Evolutionary conservation across 1,284 basidiomycete genomes (phyloP).

Genomic region (Abortiporus biennis): DNA sequence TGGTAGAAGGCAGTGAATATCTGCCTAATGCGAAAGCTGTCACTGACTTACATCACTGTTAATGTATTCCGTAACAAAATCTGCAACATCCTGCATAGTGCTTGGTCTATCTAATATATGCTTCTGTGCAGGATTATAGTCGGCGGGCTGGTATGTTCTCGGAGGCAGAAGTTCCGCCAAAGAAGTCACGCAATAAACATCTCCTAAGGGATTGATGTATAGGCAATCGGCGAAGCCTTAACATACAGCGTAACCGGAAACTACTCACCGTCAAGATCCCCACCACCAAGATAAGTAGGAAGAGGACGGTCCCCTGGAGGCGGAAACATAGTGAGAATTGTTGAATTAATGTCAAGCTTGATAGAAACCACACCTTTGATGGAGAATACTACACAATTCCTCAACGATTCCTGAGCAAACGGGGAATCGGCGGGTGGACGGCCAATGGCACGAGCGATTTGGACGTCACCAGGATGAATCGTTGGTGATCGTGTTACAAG

Average conservation of each 20-base stretch:
- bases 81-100: conserved; percentile 64
- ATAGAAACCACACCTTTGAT: conserved; percentile 32
- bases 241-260: conserved; percentile 1
- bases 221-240: background rate
- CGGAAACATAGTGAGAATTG: conserved; percentile 1
- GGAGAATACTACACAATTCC: conserved; percentile 57
- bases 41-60: conserved; percentile 47
- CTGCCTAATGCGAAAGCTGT: background rate
- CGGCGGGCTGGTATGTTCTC: conserved; percentile 33
- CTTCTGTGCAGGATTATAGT: conserved; percentile 44
- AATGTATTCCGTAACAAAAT: conserved; percentile 71
- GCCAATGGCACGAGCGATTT: conserved; percentile 54
- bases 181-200: conserved; percentile 48
- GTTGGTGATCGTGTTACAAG: conserved; percentile 59
- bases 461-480: conserved; percentile 66
- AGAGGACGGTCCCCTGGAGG: conserved; percentile 48
- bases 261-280: conserved; percentile 54
- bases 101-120: conserved; percentile 45
- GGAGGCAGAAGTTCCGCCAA: conserved; percentile 14
- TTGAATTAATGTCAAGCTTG: background rate
- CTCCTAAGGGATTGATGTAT: conserved; percentile 20
- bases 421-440: conserved; percentile 43
- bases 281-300: conserved; percentile 57
- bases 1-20: conserved; percentile 16
- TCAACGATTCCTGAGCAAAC: conserved; percentile 44